Conservation (phyloP, 1,284 basidiomycete species). For the Lentinula novae-zelandiae region DNA sequence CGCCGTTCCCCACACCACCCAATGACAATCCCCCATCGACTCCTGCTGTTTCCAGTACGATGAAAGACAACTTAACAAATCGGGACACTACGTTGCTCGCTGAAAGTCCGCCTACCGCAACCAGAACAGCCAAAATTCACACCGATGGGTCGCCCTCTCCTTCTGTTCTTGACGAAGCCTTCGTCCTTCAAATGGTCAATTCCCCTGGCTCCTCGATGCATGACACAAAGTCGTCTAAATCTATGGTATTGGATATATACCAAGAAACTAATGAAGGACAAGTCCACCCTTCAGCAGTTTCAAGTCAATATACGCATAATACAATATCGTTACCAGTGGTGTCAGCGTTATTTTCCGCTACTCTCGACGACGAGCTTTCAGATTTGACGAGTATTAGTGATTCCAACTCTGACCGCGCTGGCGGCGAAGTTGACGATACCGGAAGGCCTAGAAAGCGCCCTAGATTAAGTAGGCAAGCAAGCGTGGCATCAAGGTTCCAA, state of each 20-base stretch:
- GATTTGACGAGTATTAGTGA: constrained; percentile 3
- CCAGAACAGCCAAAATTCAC: not conserved
- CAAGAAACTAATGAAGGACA: not conserved
- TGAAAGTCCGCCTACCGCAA: not conserved
- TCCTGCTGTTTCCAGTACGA: not conserved
- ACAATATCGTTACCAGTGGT: not conserved
- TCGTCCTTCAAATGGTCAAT: not conserved
- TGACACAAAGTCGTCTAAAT: not conserved
- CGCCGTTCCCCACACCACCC: not conserved
- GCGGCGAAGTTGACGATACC: not conserved
- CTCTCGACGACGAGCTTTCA: constrained; percentile 1
- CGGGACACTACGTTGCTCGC: not conserved
- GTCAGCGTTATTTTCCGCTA: not conserved
- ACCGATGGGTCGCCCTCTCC: not conserved
- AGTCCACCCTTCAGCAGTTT: not conserved
- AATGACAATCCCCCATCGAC: not conserved
- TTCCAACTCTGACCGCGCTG: not conserved
- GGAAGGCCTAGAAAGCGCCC: not conserved
- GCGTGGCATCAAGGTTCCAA: not conserved
- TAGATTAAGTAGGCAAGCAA: not conserved
- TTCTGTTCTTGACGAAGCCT: constrained; percentile 1
- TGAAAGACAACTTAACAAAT: not conserved
- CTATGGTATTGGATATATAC: not conserved
- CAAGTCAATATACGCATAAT: not conserved
- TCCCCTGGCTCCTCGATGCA: not conserved